Base-by-base conservation (phyloP, 768 basidiomycete species). In the Floccularia luteovirens region DNA sequence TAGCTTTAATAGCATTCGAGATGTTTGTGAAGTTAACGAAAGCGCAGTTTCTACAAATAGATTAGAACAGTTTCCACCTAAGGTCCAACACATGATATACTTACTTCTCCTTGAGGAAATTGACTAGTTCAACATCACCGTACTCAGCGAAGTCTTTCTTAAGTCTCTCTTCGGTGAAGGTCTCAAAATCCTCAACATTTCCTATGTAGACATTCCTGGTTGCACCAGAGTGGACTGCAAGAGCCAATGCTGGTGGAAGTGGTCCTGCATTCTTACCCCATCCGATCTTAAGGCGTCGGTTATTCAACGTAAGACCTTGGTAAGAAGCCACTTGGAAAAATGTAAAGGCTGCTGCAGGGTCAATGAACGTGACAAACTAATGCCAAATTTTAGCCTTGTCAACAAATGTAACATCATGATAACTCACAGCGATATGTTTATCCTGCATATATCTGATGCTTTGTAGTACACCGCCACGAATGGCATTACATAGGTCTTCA, bases 181-280 rank as follows among this genome's bases (percentile, higher is more conserved):
- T 69, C 48, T 96, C 94, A 54, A 92, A 96, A 67, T 99, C 94
- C 53, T 93, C 90, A 31, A 99, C 82, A 52, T 86, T 89, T 5
- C 93, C 93, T 36, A 97, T 79, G 61, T 97, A 99, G 36, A 99
- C 93, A 56, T 98, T 99, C 43, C 96, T 75, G 11, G 91, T 96
- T 1, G 94, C 91, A 14, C 96, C 96, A 0, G 81, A 75, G 57
- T 93, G 89, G 2, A 99, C 88, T 0, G 90, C 88, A 46, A 93
- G 72, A 21, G 90, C 85, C 27, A 96, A 71, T 2, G 81, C 75
- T 12, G 92, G 85, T 13, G 82, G 75, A 12, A 94, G 69, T 13
- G 91, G 84, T 4, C 91, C 92, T 12, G 90, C 82, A 54, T 88
- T 88, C 74, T 94, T 98, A 43, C 94, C 94, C 96, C 94, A 99